Evolutionary conservation across 176 grass and related monocot genomes (phyloP).

Genomic region (Musa schizocarpa): DNA sequence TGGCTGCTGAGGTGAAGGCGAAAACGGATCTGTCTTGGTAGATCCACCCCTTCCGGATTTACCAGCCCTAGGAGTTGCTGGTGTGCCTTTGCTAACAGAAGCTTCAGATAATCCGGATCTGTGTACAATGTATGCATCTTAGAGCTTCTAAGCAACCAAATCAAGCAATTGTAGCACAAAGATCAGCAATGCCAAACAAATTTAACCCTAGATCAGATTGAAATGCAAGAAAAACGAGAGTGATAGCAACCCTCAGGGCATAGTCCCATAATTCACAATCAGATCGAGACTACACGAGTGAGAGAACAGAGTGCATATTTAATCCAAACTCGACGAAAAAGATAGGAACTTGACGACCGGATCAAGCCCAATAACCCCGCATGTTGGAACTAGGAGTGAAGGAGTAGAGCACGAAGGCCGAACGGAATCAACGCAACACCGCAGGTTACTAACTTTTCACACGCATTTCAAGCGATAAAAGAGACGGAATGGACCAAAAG

Average conservation of each 20-base stretch:
- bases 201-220: background rate
- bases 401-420: background rate
- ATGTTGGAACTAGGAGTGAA: background rate
- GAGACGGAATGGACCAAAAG: background rate
- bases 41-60: slow-evolving; percentile 35
- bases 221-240: background rate
- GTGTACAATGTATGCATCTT: slow-evolving; percentile 20
- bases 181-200: slow-evolving; percentile 2
- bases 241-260: background rate
- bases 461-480: background rate
- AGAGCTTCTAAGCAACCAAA: slow-evolving; percentile 10
- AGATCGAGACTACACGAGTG: background rate
- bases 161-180: slow-evolving; percentile 15
- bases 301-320: background rate
- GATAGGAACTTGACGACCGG: background rate
- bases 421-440: background rate
- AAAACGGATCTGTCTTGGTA: slow-evolving; percentile 50
- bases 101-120: slow-evolving; percentile 92
- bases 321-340: background rate
- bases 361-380: background rate
- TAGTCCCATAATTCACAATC: background rate
- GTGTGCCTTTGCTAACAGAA: slow-evolving; percentile 47
- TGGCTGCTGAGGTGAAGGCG: slow-evolving; percentile 44
- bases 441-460: background rate
- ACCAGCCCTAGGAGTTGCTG: slow-evolving; percentile 58